phyloP scores from a whole-genome alignment of 1,139 yeast genomes.

The Suzukiozyma palmioleophila region DNA sequence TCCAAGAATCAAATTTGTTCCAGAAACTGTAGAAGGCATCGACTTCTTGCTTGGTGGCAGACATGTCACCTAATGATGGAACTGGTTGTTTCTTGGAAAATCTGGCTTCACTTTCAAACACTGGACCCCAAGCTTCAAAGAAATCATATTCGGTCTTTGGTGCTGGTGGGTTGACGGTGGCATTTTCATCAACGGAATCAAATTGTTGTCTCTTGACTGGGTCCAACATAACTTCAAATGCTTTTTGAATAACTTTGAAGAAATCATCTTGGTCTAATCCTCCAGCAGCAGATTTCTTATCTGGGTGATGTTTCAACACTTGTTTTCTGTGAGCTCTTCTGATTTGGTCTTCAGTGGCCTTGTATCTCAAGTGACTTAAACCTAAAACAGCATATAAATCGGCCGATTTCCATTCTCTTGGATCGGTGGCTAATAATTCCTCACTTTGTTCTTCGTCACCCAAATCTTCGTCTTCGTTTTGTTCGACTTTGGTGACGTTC shows the following conservation, averaged over 20 bases:
- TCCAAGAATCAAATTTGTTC: conserved; percentile 98
- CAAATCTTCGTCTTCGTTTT: conserved; percentile 63
- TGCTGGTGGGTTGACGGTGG: conserved; percentile 77
- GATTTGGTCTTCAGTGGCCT: conserved; percentile 88
- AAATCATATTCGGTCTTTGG: conserved; percentile 67
- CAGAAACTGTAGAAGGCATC: conserved; percentile 87
- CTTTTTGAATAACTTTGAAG: conserved; percentile 96
- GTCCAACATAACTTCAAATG: conserved; percentile 86
- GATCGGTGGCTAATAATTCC: conserved; percentile 81
- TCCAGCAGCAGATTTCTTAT: conserved; percentile 86
- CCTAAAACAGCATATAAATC: conserved; percentile 97
- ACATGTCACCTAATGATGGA: conserved; percentile 69
- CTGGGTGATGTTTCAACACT: conserved; percentile 97
- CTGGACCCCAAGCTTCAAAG: conserved; percentile 90
- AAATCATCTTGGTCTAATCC: conserved; percentile 93
- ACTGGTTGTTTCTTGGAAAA: conserved; percentile 90
- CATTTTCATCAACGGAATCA: conserved; percentile 90
- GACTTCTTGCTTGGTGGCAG: conserved; percentile 74
- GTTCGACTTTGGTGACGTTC: conserved; percentile 73
- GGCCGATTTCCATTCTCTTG: conserved; percentile 97
- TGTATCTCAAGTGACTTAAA: conserved; percentile 83
- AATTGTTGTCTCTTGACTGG: conserved; percentile 83
- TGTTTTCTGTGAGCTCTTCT: conserved; percentile 97
- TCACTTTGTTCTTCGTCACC: conserved; percentile 77
- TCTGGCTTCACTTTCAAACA: conserved; percentile 84